Conservation (phyloP, 2,329 filamentous ascomycete species). For the Acephala macrosclerotiorum region DNA sequence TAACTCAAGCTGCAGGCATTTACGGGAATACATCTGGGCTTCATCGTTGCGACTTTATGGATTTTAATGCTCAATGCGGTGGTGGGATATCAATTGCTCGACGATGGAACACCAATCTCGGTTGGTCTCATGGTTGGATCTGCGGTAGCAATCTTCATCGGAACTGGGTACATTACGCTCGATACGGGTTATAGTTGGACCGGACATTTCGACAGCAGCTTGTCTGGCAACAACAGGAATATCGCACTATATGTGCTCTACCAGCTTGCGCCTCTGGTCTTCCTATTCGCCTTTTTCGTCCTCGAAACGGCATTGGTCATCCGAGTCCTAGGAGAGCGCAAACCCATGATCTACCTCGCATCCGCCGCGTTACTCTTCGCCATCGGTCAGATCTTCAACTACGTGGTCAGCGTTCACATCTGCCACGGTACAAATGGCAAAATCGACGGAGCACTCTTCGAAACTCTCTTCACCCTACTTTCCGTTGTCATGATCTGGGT, state of each 20-base stretch:
- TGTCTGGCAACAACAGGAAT: slow-evolving; percentile 68
- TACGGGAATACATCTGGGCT: slow-evolving; percentile 86
- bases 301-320: slow-evolving; percentile 86
- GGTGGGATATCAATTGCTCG: slow-evolving; percentile 91
- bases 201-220: slow-evolving; percentile 72
- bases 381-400: slow-evolving; percentile 94
- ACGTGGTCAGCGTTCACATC: slow-evolving; percentile 89
- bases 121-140: slow-evolving; percentile 78
- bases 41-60: slow-evolving; percentile 89
- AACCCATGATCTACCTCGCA: slow-evolving; percentile 89
- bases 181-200: slow-evolving; percentile 93
- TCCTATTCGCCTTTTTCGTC: slow-evolving; percentile 86
- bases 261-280: slow-evolving; percentile 86
- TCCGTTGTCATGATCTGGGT: slow-evolving; percentile 86
- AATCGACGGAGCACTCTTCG: slow-evolving; percentile 92
- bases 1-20: slow-evolving; percentile 68
- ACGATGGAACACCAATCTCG: slow-evolving; percentile 90
- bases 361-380: slow-evolving; percentile 83
- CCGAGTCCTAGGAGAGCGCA: slow-evolving; percentile 82
- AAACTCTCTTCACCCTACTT: slow-evolving; percentile 89
- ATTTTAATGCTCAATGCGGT: slow-evolving; percentile 90
- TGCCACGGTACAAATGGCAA: slow-evolving; percentile 83
- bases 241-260: slow-evolving; percentile 95
- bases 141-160: slow-evolving; percentile 77
- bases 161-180: slow-evolving; percentile 93